Conservation (phyloP, 2,329 filamentous ascomycete genomes). For the Chaetothyriales sp. region DNA sequence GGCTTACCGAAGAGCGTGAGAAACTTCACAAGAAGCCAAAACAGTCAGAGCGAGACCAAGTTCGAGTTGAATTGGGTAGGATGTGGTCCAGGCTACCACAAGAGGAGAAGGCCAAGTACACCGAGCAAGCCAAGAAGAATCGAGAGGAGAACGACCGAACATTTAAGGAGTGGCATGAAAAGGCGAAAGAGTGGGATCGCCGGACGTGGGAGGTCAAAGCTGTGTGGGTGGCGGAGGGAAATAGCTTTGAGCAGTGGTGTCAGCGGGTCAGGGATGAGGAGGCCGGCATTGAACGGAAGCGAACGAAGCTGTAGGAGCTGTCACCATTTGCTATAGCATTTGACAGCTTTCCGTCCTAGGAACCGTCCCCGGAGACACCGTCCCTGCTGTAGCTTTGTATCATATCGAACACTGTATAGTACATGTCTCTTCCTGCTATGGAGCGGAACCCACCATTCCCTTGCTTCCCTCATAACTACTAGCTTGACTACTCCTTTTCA, state of each 20-base stretch:
- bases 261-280: constrained; percentile 15
- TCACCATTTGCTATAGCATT: background rate
- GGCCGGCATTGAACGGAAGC: constrained; percentile 14
- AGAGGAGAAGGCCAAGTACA: constrained; percentile 62
- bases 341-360: background rate
- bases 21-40: constrained; percentile 35
- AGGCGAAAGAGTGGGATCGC: constrained; percentile 41
- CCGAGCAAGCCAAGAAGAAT: constrained; percentile 58
- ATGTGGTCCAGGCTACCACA: constrained; percentile 74
- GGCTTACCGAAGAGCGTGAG: constrained; percentile 54
- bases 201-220: constrained; percentile 27
- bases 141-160: constrained; percentile 53
- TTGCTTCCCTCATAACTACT: background rate
- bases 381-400: background rate
- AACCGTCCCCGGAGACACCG: background rate
- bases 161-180: constrained; percentile 58
- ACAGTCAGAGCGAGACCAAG: constrained; percentile 56
- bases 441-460: background rate
- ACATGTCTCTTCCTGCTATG: background rate
- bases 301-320: constrained; percentile 8
- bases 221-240: constrained; percentile 24
- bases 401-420: background rate
- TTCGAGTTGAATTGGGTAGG: constrained; percentile 70
- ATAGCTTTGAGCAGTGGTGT: constrained; percentile 19
- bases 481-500: too few relatives aligned